Percentiles rank a stretch among this genome's conserved stretches.
These are phyloP conservation scores for Polygonum aviculare DNA, from an alignment of 148 eudicot genomes.

Conservation along the genomic window DNA sequence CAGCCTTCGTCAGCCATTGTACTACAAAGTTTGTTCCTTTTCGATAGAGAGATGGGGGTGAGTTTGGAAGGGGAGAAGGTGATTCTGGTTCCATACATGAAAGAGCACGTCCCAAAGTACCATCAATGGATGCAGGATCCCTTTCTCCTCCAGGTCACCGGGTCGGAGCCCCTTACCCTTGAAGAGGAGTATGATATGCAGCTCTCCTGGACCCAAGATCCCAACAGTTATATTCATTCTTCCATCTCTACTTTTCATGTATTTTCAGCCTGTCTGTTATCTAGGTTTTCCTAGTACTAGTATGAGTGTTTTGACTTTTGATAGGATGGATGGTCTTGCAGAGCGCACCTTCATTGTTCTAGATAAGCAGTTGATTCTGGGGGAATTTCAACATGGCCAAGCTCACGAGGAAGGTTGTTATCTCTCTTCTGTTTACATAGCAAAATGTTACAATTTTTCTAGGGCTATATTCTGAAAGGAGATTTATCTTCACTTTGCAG, in stretches of 20 bases:
- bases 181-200: conserved; percentile 80
- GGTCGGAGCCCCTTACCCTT: conserved; percentile 82
- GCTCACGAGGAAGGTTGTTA: conserved; percentile 80
- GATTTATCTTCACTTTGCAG: conserved; percentile 7
- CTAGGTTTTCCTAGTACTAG: not conserved
- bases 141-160: conserved; percentile 65
- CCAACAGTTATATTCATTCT: conserved; percentile 36
- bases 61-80: conserved; percentile 65
- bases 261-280: not conserved
- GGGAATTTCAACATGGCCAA: conserved; percentile 51
- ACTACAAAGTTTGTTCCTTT: too few species aligned
- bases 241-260: not conserved
- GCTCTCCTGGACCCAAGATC: conserved; percentile 87
- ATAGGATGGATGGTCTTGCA: conserved; percentile 19
- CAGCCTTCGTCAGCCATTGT: too few species aligned
- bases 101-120: conserved; percentile 69
- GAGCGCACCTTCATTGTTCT: conserved; percentile 83
- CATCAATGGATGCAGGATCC: conserved; percentile 91
- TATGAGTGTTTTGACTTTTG: not conserved
- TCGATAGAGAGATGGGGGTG: conserved; percentile 23
- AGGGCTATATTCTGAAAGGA: not conserved
- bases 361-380: conserved; percentile 58
- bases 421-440: not conserved
- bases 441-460: not conserved
- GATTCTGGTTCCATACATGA: conserved; percentile 80